Base-by-base conservation (phyloP, 352 stramenopile species). In the Phytophthora europaea region DNA sequence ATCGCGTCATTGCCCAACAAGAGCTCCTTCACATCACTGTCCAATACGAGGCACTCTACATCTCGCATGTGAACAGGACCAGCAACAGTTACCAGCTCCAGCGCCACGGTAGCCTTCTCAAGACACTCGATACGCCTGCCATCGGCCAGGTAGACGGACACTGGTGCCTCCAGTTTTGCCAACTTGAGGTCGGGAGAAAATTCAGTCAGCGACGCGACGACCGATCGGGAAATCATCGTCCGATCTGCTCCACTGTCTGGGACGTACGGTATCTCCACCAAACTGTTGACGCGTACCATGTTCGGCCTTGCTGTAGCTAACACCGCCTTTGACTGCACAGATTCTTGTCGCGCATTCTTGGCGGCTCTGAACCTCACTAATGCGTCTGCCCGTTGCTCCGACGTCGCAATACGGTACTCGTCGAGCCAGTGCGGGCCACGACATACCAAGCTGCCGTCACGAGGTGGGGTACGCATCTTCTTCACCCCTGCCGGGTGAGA, bases 251-350 rank as follows among this genome's bases (percentile, higher is more conserved):
- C 38, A 45, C 38, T 45, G 38, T 45, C 38, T 45, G 38, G 38
- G 15, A 45, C 16, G 38, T 45, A 45, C 15, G 38, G 15, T 45
- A 45, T 45, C 38, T 45, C 38, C 15, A 45, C 15, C 38, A 45
- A 5, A 16, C 38, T 10, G 12, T 45, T 45, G 3, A 45, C 15
- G 6, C 9, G 9, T 16, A 45, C 38, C 38, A 45, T 3, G 15
- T 45, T 45, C 38, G 38, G 8, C 12, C 12, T 45, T 3, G 16
- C 15, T n/a, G 38, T 5, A 45, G n/a, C n/a, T 4, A 18, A 50
- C 4, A 61, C 54, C 18, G 54, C 18, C 34, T 61, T 61, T 38
- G 54, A 43, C 51, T 58, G 51, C 26, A 58, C 23, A 43, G 51
- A 20, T 13, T 58, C 23, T 23, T 9, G 2, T 1, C 51, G 51